Evolutionary conservation across 768 basidiomycete species (phyloP).

Genomic region (Tulasnella sp.): DNA sequence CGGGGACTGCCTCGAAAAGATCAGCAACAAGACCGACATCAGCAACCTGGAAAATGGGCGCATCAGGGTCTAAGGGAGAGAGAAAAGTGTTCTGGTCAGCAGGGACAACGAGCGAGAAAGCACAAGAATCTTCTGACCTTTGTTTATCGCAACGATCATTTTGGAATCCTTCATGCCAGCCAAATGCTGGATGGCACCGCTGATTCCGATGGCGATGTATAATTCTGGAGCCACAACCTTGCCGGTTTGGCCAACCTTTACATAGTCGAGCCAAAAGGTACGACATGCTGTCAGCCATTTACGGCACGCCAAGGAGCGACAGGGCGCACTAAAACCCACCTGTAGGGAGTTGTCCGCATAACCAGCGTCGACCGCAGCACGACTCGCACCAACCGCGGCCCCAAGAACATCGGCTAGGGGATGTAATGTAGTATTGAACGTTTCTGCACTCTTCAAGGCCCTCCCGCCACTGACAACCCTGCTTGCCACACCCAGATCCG

Average conservation of each 20-base stretch:
- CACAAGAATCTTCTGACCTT: slow-evolving; percentile 33
- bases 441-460: slow-evolving; percentile 87
- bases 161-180: slow-evolving; percentile 99
- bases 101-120: neutral
- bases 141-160: slow-evolving; percentile 95
- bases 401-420: slow-evolving; percentile 88
- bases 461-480: slow-evolving; percentile 91
- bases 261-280: neutral
- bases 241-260: slow-evolving; percentile 87
- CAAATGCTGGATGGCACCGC: slow-evolving; percentile 96
- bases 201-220: slow-evolving; percentile 94
- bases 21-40: slow-evolving; percentile 92
- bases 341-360: slow-evolving; percentile 97
- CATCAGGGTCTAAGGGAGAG: slow-evolving; percentile 70
- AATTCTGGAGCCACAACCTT: slow-evolving; percentile 96
- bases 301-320: neutral
- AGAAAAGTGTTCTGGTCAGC: neutral
- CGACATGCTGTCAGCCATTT: neutral
- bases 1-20: slow-evolving; percentile 82
- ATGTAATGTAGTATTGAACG: slow-evolving; percentile 74
- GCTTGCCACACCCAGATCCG: slow-evolving; percentile 77
- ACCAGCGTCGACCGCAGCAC: slow-evolving; percentile 95
- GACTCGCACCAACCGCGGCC: slow-evolving; percentile 94
- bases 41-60: slow-evolving; percentile 98
- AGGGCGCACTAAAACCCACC: slow-evolving; percentile 16